Conservation (phyloP, 495 filamentous ascomycete species). For the Patellaria atrata region DNA sequence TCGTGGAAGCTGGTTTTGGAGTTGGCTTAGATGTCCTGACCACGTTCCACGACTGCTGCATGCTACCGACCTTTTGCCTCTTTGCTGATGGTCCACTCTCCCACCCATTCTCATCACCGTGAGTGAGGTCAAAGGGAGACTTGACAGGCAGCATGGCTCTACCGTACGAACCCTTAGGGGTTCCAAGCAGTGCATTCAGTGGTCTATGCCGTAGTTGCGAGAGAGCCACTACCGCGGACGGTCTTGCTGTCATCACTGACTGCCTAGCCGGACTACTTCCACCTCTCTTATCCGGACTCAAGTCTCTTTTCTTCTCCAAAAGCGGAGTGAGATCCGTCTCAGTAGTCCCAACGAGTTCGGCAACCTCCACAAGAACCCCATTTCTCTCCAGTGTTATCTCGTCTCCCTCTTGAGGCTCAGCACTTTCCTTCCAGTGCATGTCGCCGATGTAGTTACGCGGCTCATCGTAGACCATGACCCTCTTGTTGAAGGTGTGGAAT, state of each 20-base stretch:
- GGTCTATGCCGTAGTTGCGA: conserved; percentile 34
- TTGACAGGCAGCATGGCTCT: conserved; percentile 28
- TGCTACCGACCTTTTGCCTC: conserved; percentile 28
- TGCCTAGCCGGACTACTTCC: conserved; percentile 3
- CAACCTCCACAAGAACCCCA: conserved; percentile 63
- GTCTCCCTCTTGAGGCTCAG: conserved; percentile 56
- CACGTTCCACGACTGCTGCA: not conserved
- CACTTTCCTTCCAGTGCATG: conserved; percentile 58
- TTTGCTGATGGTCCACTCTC: conserved; percentile 32
- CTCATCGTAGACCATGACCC: conserved; percentile 81
- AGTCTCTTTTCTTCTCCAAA: conserved; percentile 47
- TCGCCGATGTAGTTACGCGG: conserved; percentile 70
- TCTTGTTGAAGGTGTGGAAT: conserved; percentile 83
- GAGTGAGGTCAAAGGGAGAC: conserved; percentile 37
- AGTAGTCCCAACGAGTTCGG: conserved; percentile 51
- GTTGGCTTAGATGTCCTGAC: not conserved
- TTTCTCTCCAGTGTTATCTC: conserved; percentile 67
- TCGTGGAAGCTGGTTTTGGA: conserved; percentile 1
- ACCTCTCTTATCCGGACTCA: conserved; percentile 17
- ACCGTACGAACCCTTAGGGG: conserved; percentile 34
- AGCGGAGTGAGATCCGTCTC: conserved; percentile 65
- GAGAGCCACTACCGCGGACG: not conserved
- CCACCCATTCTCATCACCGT: conserved; percentile 19
- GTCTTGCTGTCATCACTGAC: conserved; percentile 1
- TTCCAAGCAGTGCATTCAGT: conserved; percentile 43